These are phyloP conservation scores for Coemansia sp. DNA, from an alignment of 192 early-diverging fungal species.

Conservation along the genomic window DNA sequence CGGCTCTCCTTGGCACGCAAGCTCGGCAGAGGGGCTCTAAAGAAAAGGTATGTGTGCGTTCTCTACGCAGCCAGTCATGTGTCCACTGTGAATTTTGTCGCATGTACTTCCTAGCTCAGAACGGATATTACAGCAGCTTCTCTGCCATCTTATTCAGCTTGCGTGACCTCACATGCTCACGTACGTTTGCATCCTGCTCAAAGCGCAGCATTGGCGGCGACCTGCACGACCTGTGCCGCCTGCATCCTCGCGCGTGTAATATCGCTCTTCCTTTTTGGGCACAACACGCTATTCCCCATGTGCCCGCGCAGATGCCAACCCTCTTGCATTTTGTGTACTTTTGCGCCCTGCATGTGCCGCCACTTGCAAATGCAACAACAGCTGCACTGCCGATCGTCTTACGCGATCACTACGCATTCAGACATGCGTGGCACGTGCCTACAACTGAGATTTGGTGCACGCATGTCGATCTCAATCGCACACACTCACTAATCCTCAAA, in stretches of 20 bases:
- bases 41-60: not conserved
- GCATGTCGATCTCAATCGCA: not conserved
- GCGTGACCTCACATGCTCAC: conserved; percentile 2
- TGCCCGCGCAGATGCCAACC: not conserved
- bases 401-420: not conserved
- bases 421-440: not conserved
- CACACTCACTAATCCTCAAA: not conserved
- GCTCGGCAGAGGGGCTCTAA: not conserved
- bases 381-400: not conserved
- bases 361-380: not conserved
- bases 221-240: too few species aligned
- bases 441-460: not conserved
- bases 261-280: too few species aligned
- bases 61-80: not conserved
- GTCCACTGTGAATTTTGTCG: not conserved
- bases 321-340: not conserved
- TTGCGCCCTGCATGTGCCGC: not conserved
- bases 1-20: not conserved
- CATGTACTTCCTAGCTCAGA: not conserved
- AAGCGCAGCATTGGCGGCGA: too few species aligned
- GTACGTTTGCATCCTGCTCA: not conserved
- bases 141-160: not conserved
- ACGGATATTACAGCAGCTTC: not conserved
- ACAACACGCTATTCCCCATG: too few species aligned
- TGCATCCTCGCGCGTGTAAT: not conserved